phyloP scores from a whole-genome alignment of 129 eudicot genomes.

The Helianthus tuberosus region DNA sequence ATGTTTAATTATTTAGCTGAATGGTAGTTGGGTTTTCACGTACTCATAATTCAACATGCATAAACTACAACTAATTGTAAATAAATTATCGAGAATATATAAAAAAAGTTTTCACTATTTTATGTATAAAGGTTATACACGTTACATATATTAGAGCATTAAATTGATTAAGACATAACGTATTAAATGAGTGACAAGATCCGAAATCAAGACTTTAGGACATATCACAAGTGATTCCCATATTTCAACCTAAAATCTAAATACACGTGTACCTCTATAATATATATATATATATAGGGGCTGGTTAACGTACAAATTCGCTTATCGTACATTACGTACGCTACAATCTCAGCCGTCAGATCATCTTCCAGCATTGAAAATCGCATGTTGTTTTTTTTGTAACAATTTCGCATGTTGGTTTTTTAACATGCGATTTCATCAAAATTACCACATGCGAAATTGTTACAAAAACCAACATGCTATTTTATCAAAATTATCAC shows the following conservation, averaged over 20 bases:
- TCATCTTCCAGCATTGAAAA: no score
- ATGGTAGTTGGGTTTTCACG: neutral
- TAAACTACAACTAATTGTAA: neutral
- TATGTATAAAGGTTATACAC: neutral
- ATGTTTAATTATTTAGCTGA: neutral
- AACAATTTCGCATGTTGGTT: no score
- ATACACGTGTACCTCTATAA: neutral
- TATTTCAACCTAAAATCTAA: slow-evolving; percentile 4
- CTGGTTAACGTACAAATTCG: no score
- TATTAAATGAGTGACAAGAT: slow-evolving; percentile 8
- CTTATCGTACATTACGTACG: no score
- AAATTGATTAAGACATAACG: slow-evolving; percentile 14
- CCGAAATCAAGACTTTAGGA: neutral
- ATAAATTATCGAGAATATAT: neutral
- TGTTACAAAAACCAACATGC: no score
- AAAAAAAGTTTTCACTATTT: neutral
- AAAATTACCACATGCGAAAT: no score
- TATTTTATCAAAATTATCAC: no score
- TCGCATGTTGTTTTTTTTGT: no score
- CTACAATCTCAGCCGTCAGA: no score
- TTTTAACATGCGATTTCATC: no score
- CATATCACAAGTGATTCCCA: neutral
- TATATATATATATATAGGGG: no score
- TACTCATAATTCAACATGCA: neutral
- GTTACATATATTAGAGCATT: slow-evolving; percentile 6